Percentiles rank a stretch among this genome's conserved stretches.
These are phyloP conservation scores for Sporisorium scitamineum DNA, from an alignment of 1,284 basidiomycete species.

Conservation along the genomic window DNA sequence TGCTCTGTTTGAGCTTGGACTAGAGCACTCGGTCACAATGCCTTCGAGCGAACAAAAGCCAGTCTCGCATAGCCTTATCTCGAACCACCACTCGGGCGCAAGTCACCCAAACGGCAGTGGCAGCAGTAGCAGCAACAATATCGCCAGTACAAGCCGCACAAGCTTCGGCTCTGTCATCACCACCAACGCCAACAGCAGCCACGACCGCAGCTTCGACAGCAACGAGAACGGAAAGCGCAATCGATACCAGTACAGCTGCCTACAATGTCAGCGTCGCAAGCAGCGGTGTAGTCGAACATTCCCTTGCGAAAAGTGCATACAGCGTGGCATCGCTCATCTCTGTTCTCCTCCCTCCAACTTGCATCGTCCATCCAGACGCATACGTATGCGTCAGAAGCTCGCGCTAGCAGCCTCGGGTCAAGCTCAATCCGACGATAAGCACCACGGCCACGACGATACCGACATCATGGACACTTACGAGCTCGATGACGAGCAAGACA, in stretches of 20 bases:
- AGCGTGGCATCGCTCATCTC: conserved; percentile 44
- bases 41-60: not conserved
- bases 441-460: conserved; percentile 10
- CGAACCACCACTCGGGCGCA: conserved; percentile 1
- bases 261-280: conserved; percentile 45
- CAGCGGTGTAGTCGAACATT: conserved; percentile 45
- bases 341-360: conserved; percentile 36
- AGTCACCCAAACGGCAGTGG: not conserved
- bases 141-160: conserved; percentile 5
- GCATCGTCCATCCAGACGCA: conserved; percentile 39
- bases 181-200: not conserved
- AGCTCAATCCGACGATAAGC: not conserved
- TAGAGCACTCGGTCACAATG: not conserved
- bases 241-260: conserved; percentile 48
- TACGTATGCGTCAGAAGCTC: conserved; percentile 39
- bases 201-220: conserved; percentile 18
- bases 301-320: conserved; percentile 45
- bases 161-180: not conserved
- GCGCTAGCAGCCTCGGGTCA: conserved; percentile 10
- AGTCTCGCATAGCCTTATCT: not conserved
- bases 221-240: conserved; percentile 38
- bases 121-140: not conserved
- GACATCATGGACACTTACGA: conserved; percentile 40
- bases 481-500: conserved; percentile 30
- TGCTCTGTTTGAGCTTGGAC: not conserved